Evolutionary conservation across 495 filamentous ascomycete species (phyloP).

Genomic region (Aspergillus mulundensis): DNA sequence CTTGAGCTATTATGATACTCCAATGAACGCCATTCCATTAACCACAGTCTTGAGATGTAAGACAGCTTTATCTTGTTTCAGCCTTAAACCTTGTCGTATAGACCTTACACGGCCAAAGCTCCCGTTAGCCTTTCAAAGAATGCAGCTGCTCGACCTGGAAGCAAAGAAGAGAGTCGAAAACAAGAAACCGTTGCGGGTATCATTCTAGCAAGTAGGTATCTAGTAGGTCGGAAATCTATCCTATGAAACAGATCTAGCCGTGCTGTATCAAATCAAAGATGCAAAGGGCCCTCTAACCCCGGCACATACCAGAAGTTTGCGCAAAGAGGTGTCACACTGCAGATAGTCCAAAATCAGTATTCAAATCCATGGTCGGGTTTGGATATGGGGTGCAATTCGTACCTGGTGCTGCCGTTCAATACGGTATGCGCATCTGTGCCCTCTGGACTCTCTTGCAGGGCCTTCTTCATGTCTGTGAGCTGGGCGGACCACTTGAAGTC

Average conservation of each 20-base stretch:
- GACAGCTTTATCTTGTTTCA: neutral
- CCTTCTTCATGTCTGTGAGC: constrained; percentile 46
- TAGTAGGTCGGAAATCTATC: neutral
- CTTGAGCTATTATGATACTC: constrained; percentile 14
- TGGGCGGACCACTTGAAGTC: constrained; percentile 43
- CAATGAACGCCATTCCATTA: neutral
- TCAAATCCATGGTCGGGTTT: neutral
- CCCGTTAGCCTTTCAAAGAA: neutral
- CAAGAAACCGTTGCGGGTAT: constrained; percentile 25
- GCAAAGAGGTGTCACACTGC: constrained; percentile 80
- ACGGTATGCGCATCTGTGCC: constrained; percentile 96
- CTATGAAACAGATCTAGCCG: constrained; percentile 2
- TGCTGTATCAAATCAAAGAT: constrained; percentile 38
- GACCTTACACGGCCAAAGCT: neutral
- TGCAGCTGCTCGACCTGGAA: neutral
- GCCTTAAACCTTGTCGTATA: neutral
- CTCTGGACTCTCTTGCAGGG: constrained; percentile 47
- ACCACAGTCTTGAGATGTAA: too few relatives aligned
- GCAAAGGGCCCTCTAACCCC: constrained; percentile 63
- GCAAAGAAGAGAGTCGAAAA: constrained; percentile 6
- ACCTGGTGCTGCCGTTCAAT: constrained; percentile 60
- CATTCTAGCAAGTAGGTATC: constrained; percentile 10
- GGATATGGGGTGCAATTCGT: neutral
- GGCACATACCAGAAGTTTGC: constrained; percentile 88
- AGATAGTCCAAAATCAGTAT: constrained; percentile 11